phyloP scores from a whole-genome alignment of 2,329 filamentous ascomycete genomes.

The Phyllosticta citribraziliensis region DNA sequence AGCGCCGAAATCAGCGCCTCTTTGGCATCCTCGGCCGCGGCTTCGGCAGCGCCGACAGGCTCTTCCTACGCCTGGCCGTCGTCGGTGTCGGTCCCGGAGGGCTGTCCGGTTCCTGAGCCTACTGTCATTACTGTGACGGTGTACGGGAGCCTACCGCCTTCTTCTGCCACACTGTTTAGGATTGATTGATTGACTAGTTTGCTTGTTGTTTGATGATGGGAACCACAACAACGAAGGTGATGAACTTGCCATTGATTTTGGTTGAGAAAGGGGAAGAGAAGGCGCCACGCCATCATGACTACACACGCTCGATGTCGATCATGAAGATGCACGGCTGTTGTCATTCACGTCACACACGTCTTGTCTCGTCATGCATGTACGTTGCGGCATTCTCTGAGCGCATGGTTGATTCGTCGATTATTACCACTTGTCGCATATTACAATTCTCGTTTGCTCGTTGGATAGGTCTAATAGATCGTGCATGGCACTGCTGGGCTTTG shows the following conservation, averaged over 20 bases:
- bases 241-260: too few relatives aligned
- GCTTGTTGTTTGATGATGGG: not conserved
- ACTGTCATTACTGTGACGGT: not conserved
- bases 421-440: too few relatives aligned
- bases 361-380: too few relatives aligned
- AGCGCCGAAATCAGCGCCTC: not conserved
- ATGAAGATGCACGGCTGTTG: too few relatives aligned
- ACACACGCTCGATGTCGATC: too few relatives aligned
- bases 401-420: too few relatives aligned
- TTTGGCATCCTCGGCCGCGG: not conserved
- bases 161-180: not conserved
- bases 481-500: too few relatives aligned
- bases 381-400: too few relatives aligned
- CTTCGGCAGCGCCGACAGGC: not conserved
- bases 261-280: too few relatives aligned
- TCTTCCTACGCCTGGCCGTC: not conserved
- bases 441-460: not conserved
- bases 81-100: not conserved
- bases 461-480: not conserved
- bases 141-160: not conserved
- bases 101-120: not conserved
- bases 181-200: not conserved
- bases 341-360: too few relatives aligned
- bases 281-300: too few relatives aligned
- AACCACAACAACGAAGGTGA: too few relatives aligned